Evolutionary conservation across 202 grass and related monocot genomes (phyloP), one percentile per base, ranked within the genome.

Genomic region (Schoenoplectus tabernaemontani): DNA sequence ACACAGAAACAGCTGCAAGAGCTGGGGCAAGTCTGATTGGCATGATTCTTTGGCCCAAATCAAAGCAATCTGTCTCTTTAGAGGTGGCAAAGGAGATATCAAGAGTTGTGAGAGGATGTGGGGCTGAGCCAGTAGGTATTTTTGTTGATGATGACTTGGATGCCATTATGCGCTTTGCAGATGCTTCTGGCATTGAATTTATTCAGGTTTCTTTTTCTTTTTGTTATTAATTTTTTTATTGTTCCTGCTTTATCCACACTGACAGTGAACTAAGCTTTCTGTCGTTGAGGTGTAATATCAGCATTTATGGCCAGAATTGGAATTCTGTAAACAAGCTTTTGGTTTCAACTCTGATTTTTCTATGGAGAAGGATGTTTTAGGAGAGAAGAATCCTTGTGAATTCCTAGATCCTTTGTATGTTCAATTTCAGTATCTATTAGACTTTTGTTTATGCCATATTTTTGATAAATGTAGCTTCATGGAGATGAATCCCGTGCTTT

Each of bases 1-100:
- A 96, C 84, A 88, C 90, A 15, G 90, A 89, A 83, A 43, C 70
- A 1, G 90, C 93, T 4, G 90, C 86, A 39, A 50, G 67, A 47
- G 90, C 93, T 30, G 88, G 93, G 16, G 90, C 90, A 82, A 89
- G 78, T 67, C 86, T 96, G 46, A 96, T 91, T 19, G 93, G 90
- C 56, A 96, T 96, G 93, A 93, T 96, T 83, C 77, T 96, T 44
- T 96, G 90, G 86, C 86, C 93, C 7, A 85, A 90, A 10, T 96
- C 90, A 17, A 91, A 89, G 47, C 93, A 88, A 22, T 96, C 88
- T 22, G 83, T 93, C 20, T 68, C 83, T 62, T 66, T 87, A 46
- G 53, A 81, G 5, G 78, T 86, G 79, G 93, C 86, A 44, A 90
- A 80, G 60, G 88, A 93, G 62, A 96, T 93, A 60, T 86, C 93